These are phyloP conservation scores for Diaporthe humulicola DNA, from an alignment of 2,329 filamentous ascomycete genomes.

Conservation along the genomic window DNA sequence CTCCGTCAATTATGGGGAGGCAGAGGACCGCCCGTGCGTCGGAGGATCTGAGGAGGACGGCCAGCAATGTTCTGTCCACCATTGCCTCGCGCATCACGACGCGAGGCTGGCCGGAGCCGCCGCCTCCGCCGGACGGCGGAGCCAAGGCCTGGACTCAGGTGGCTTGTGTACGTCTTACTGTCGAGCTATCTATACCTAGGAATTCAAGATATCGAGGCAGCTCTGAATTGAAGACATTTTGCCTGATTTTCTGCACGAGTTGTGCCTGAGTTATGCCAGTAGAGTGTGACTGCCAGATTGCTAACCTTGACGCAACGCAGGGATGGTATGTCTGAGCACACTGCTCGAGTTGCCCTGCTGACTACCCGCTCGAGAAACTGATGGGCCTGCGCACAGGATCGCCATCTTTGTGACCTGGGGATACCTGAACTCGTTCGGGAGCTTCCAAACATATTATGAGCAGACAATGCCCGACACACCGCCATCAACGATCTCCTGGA, in stretches of 20 bases:
- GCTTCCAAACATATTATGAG: conserved; percentile 66
- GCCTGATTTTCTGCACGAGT: conserved; percentile 16
- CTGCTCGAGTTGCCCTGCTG: neutral
- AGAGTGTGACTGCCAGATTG: neutral
- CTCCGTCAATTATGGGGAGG: conserved; percentile 20
- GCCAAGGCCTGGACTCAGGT: conserved; percentile 56
- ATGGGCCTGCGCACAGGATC: conserved; percentile 50
- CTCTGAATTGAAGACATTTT: conserved; percentile 20
- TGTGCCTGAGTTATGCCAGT: conserved; percentile 1
- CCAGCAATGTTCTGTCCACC: conserved; percentile 40
- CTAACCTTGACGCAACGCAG: conserved; percentile 32
- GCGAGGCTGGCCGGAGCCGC: conserved; percentile 53
- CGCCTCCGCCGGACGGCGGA: conserved; percentile 63
- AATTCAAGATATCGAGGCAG: conserved; percentile 16
- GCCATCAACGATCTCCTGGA: conserved; percentile 62
- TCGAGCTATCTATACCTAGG: neutral
- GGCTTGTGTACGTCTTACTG: conserved; percentile 42
- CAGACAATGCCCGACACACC: conserved; percentile 48
- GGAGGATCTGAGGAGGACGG: conserved; percentile 32
- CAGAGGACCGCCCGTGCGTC: conserved; percentile 33
- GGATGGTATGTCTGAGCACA: conserved; percentile 33
- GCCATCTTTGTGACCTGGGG: conserved; percentile 64
- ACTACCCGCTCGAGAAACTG: neutral
- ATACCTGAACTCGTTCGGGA: conserved; percentile 66
- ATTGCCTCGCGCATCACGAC: conserved; percentile 51